These are phyloP conservation scores for Solanum gracilifrons DNA, from an alignment of 257 asterid species.

Conservation along the genomic window DNA sequence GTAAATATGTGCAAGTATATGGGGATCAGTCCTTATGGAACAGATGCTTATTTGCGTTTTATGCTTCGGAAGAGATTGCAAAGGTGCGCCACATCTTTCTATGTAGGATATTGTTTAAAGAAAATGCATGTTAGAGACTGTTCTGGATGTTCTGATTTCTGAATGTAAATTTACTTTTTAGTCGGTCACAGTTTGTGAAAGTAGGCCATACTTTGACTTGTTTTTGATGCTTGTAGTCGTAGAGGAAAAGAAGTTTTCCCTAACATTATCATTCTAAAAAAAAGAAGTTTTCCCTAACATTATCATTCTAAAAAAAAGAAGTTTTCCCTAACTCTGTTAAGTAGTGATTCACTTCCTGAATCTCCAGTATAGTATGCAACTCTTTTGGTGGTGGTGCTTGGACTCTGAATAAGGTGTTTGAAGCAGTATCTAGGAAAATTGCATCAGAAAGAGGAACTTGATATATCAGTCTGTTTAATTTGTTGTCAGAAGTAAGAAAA, in stretches of 20 bases:
- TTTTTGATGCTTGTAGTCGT: background rate
- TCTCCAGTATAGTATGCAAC: background rate
- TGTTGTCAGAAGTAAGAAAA: background rate
- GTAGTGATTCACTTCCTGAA: background rate
- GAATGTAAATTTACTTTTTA: background rate
- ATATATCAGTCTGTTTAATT: background rate
- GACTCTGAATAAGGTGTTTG: background rate
- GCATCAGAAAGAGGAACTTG: background rate
- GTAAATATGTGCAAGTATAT: slow-evolving; percentile 95
- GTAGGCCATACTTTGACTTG: background rate
- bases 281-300: background rate
- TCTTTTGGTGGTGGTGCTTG: background rate
- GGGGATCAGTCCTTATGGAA: slow-evolving; percentile 79
- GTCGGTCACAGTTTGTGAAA: background rate
- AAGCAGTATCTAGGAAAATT: background rate
- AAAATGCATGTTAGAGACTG: background rate
- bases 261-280: background rate
- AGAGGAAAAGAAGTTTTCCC: background rate
- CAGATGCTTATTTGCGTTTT: slow-evolving; percentile 79
- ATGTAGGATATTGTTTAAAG: slow-evolving; percentile 5
- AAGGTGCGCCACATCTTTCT: slow-evolving; percentile 37
- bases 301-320: background rate
- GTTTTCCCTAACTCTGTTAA: background rate
- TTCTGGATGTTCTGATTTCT: background rate
- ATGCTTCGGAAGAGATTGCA: slow-evolving; percentile 74